A percentile compares a stretch with the other conserved stretches of the same genome.
These are phyloP conservation scores for Elymus sibiricus DNA, from an alignment of 176 grass and related monocot species.

Conservation along the genomic window DNA sequence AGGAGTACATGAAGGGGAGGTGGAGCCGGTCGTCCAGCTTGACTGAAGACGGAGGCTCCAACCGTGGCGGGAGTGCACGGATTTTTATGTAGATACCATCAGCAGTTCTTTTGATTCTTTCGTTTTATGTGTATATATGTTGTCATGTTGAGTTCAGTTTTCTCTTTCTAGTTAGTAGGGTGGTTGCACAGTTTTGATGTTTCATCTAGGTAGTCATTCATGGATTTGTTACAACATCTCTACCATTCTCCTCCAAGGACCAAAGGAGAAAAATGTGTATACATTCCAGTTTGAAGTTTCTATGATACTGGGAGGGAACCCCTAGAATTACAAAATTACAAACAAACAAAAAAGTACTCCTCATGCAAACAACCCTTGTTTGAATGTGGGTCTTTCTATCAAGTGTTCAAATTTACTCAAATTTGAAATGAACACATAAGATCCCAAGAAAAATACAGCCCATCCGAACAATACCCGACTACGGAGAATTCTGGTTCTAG, in stretches of 20 bases:
- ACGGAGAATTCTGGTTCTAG: not conserved
- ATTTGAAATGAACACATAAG: not conserved
- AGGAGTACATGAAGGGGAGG: conserved; percentile 79
- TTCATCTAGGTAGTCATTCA: not conserved
- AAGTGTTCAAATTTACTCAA: not conserved
- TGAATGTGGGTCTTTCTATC: not conserved
- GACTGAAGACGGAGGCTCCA: conserved; percentile 38
- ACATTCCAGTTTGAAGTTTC: not conserved
- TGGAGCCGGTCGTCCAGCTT: conserved; percentile 91
- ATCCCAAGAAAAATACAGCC: not conserved
- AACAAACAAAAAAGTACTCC: not conserved
- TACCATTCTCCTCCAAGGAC: not conserved
- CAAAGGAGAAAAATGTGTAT: not conserved
- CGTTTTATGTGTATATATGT: not conserved
- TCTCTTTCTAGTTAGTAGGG: not conserved
- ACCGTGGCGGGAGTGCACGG: not conserved
- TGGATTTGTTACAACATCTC: not conserved
- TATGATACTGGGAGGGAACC: not conserved
- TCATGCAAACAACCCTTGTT: not conserved
- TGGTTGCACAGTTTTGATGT: not conserved
- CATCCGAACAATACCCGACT: not conserved
- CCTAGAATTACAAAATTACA: not conserved
- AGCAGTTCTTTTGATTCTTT: not conserved
- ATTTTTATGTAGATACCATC: conserved; percentile 14
- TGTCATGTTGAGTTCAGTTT: not conserved